Evolutionary conservation across 2,329 filamentous ascomycete species (phyloP).

Genomic region (Sporothrix sp.): DNA sequence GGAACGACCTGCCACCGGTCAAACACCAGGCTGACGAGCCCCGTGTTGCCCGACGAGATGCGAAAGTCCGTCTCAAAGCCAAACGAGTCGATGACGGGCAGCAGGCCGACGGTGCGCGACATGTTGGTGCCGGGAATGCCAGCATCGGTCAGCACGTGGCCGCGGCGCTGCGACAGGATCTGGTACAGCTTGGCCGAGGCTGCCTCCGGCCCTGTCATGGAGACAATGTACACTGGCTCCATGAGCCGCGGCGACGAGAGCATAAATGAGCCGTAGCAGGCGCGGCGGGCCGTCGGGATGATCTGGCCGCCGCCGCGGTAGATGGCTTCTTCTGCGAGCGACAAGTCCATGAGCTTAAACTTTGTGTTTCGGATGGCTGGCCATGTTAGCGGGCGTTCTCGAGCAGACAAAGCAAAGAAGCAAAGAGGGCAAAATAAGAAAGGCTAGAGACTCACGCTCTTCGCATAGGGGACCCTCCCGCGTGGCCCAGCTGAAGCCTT

Average conservation of each 20-base stretch:
- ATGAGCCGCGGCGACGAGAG: constrained; percentile 95
- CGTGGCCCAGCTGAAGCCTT: constrained; percentile 95
- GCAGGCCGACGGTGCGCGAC: constrained; percentile 80
- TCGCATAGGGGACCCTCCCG: constrained; percentile 93
- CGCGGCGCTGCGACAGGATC: constrained; percentile 75
- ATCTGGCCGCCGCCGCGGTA: constrained; percentile 94
- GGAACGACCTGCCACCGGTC: constrained; percentile 95
- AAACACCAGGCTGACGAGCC: constrained; percentile 84
- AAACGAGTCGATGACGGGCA: constrained; percentile 95
- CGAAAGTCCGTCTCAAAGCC: constrained; percentile 96
- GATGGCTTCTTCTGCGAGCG: constrained; percentile 80
- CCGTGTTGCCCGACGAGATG: constrained; percentile 90
- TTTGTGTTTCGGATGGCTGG: constrained; percentile 92
- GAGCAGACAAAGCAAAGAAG: constrained; percentile 15
- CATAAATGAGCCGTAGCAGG: constrained; percentile 91
- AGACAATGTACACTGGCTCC: constrained; percentile 90
- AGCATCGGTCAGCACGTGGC: constrained; percentile 88
- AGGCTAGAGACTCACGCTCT: constrained; percentile 63
- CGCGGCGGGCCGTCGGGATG: constrained; percentile 85
- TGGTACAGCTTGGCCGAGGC: constrained; percentile 86
- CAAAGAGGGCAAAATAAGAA: constrained; percentile 9
- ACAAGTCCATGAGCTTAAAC: constrained; percentile 88
- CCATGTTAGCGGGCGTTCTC: constrained; percentile 5
- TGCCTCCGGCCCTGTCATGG: constrained; percentile 86
- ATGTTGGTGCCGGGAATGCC: constrained; percentile 90